These are phyloP conservation scores for Ogataea paradorogensis DNA, from an alignment of 805 yeast genomes.

Conservation along the genomic window DNA sequence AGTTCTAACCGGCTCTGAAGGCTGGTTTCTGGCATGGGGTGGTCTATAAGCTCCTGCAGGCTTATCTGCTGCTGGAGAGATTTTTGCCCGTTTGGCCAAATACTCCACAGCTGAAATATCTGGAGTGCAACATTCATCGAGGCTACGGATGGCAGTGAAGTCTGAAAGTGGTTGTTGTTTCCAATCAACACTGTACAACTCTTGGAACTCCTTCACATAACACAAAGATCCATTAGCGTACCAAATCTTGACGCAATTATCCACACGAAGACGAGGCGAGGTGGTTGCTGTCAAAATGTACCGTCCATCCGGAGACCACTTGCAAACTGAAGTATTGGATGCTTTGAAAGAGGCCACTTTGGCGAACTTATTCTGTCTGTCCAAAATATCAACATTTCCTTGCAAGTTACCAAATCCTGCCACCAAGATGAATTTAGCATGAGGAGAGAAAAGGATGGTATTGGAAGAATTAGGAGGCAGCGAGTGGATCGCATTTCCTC, in stretches of 20 bases:
- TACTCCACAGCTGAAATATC: slow-evolving; percentile 69
- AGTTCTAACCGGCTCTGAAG: slow-evolving; percentile 43
- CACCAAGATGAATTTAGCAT: slow-evolving; percentile 83
- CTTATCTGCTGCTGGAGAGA: slow-evolving; percentile 37
- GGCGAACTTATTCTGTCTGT: slow-evolving; percentile 79
- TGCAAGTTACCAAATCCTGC: slow-evolving; percentile 98
- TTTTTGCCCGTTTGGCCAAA: slow-evolving; percentile 39
- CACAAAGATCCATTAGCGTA: slow-evolving; percentile 82
- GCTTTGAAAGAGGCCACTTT: slow-evolving; percentile 85
- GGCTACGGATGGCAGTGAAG: slow-evolving; percentile 54
- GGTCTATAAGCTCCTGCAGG: slow-evolving; percentile 94
- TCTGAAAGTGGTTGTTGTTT: slow-evolving; percentile 56
- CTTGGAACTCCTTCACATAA: slow-evolving; percentile 75
- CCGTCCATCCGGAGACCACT: slow-evolving; percentile 98
- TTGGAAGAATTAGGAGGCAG: slow-evolving; percentile 87
- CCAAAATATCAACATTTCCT: slow-evolving; percentile 93
- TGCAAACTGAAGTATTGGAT: slow-evolving; percentile 91
- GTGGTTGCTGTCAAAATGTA: slow-evolving; percentile 94
- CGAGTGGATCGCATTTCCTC: slow-evolving; percentile 83
- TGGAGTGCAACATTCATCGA: slow-evolving; percentile 59
- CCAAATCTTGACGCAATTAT: slow-evolving; percentile 93
- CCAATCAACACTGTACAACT: slow-evolving; percentile 82
- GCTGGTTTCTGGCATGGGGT: slow-evolving; percentile 71
- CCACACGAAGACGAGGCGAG: slow-evolving; percentile 94
- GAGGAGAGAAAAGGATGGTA: slow-evolving; percentile 89